Evolutionary conservation across 352 stramenopile genomes (phyloP), one percentile per base, ranked within the genome.

Genomic region (Phytophthora pisi): DNA sequence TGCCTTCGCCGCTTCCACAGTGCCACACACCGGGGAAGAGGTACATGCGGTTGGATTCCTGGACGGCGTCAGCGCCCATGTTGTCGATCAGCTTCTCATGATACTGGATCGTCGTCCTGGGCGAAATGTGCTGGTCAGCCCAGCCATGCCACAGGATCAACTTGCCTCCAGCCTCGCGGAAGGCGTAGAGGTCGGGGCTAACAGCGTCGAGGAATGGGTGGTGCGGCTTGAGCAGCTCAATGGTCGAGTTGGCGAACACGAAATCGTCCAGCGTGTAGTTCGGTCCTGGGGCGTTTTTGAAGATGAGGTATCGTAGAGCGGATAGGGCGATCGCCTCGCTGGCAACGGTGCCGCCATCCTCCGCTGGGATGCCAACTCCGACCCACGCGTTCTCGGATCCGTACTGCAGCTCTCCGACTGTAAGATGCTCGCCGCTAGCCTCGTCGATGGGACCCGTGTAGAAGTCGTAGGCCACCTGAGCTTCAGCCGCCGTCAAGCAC

Each of bases 101-200:
- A 46, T 75, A 78, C 13, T 69, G 64, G 60, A 79, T 79, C 8
- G 70, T 79, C 13, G 68, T 75, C 51, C 63, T 67, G 3, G 74
- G 74, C 6, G 74, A 74, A 66, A 82, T 82, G 58, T 82, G 70
- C n/a, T 72, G 70, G 47, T 82, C 74, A 8, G 67, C 53, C 70
- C 64, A 79, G 13, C 74, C 67, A 49, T 82, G 70, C 66, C 70
- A 81, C 8, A 81, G 45, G 57, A 81, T 79, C 34, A 81, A 64
- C 46, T 81, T 81, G 13, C 74, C 69, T 0, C 63, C 74, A 15
- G 70, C 66, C 1, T 51, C 38, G 28, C 61, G 65, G 63, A 79
- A 81, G 0, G 73, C 36, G 2, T 69, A 64, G 3, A 81, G 58
- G 18, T 81, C 66, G 0, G 71, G 57, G 23, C 68, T 82, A 0